Percentiles rank a stretch among this genome's conserved stretches.
phyloP scores from a whole-genome alignment of 2,329 filamentous ascomycete species.

The Plectosphaerella sp. region DNA sequence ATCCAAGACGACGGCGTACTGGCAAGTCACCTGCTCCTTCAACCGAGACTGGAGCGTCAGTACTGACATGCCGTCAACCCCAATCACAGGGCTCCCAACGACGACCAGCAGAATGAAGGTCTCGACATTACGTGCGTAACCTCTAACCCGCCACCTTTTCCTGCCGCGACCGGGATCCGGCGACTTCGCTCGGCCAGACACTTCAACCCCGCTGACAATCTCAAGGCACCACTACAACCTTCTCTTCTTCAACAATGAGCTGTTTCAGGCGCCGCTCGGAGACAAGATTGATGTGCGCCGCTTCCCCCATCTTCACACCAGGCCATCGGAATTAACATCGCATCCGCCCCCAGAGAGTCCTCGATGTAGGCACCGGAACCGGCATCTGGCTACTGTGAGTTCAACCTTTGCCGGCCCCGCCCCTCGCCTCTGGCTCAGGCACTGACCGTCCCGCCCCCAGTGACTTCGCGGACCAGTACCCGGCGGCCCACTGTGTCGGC shows the following conservation, averaged over 20 bases:
- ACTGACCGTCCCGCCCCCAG: conserved; percentile 24
- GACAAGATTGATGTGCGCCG: conserved; percentile 15
- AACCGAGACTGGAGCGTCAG: background rate
- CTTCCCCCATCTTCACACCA: background rate
- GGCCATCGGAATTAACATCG: background rate
- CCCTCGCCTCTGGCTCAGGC: conserved; percentile 10
- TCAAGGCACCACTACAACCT: conserved; percentile 3
- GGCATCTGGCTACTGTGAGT: conserved; percentile 38
- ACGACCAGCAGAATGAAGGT: conserved; percentile 15
- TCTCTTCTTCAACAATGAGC: conserved; percentile 25
- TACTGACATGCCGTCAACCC: background rate
- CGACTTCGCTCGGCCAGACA: background rate
- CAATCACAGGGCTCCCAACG: conserved; percentile 11
- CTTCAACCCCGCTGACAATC: background rate
- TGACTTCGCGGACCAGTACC: conserved; percentile 40
- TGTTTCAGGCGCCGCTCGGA: conserved; percentile 31
- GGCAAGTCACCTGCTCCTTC: conserved; percentile 8
- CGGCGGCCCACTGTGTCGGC: conserved; percentile 38
- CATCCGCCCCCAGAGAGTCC: conserved; percentile 5
- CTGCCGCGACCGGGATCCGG: too few species aligned
- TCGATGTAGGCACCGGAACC: conserved; percentile 48
- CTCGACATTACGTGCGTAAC: conserved; percentile 11
- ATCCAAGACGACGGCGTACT: conserved; percentile 20
- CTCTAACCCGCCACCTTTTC: background rate
- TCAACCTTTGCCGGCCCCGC: background rate